Base-by-base conservation (phyloP, 139 green algal species). In the Chlamydomonas sp. region DNA sequence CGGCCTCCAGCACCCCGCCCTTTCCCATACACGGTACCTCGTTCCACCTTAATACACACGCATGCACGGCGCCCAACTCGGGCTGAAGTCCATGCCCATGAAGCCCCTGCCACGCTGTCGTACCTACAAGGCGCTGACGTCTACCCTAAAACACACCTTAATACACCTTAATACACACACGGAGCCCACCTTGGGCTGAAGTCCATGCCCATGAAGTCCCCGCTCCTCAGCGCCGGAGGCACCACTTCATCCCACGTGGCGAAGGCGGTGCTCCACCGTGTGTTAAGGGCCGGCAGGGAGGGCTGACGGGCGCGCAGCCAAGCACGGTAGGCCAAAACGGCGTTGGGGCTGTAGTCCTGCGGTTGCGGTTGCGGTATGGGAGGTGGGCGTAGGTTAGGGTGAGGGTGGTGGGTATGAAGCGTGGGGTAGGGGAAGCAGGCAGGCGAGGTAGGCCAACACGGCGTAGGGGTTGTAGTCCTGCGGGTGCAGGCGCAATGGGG, bases 401-500 rank as follows among this genome's bases (percentile, higher is more conserved):
- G 31, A 49, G 31, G 31, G 31, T 49, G 31, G 31, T 49, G 31
- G 31, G 31, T 49, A 49, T 49, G 31, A 0, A 49, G 2, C 5
- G 66, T 12, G 66, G 12, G 15, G 66, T 12, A 12, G 66, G 4
- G 2, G 4, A 12, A 31, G 59, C 68, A 86, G 59, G 59, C 69
- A 86, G 17, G 60, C 59, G 81, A 68, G 81, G 69, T 72, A 86
- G 3, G 61, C 69, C 0, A 6, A 4, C 59, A 86, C 69, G 6
- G 69, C 81, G 71, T 71, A 61, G 20, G 68, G 69, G 31, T 5
- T 67, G 68, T 86, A 86, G 81, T 86, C 81, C 10, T 17, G 12
- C 10, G 64, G 64, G 31, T 49, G 31, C 31, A 49, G 31, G 31
- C 31, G 31, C 31, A 49, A 49, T 49, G 31, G 31, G 31, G 31